Conservation (phyloP, 169 alveolate genomes). For the Plasmodium falciparum region DNA sequence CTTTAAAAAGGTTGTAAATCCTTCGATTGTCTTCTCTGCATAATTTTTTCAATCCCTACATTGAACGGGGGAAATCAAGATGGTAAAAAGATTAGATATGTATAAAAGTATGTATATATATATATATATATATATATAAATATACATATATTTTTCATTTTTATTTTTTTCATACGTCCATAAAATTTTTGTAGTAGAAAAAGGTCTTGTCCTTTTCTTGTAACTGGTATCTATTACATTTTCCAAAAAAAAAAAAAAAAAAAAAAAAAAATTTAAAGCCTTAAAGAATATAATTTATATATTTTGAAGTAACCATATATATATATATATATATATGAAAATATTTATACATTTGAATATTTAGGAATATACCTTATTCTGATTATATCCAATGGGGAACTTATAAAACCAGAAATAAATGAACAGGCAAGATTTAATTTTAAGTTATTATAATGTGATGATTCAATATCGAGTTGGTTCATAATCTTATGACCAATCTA, state of each 20-base stretch:
- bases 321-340: background rate
- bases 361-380: conserved; percentile 23
- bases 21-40: conserved; percentile 41
- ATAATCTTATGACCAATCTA: conserved; percentile 45
- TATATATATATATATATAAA: background rate
- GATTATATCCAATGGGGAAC: conserved; percentile 66
- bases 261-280: too few species aligned
- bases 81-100: background rate
- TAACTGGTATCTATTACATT: conserved; percentile 37
- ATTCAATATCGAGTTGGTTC: conserved; percentile 18
- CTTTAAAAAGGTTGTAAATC: conserved; percentile 41
- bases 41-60: conserved; percentile 52
- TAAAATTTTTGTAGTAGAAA: conserved; percentile 46
- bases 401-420: conserved; percentile 44
- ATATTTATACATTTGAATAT: background rate
- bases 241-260: too few species aligned
- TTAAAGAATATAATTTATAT: too few species aligned
- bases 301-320: background rate
- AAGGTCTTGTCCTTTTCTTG: conserved; percentile 54
- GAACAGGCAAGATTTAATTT: conserved; percentile 45
- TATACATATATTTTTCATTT: background rate
- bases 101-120: background rate
- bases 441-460: conserved; percentile 48
- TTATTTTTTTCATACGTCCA: conserved; percentile 33
- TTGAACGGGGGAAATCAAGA: background rate